Base-by-base conservation (phyloP, 1,284 basidiomycete genomes). In the Exsudoporus floridanus region DNA sequence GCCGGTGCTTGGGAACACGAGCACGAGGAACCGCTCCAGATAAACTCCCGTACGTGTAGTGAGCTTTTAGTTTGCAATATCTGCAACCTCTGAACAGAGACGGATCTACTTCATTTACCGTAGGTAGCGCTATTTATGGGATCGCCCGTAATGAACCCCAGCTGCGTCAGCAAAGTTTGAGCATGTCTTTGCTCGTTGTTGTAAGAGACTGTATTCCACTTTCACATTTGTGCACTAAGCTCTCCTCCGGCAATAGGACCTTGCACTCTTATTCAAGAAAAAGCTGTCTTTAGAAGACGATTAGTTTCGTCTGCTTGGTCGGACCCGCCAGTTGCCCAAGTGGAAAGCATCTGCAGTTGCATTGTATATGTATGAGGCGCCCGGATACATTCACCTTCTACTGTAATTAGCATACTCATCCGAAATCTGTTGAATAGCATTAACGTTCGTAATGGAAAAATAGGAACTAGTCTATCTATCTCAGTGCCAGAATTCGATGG, bases 401-500 rank as follows among this genome's bases (percentile, higher is more conserved):
- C 13, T 53, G 58, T 62, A 60, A 54, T 50, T 47, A 48, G 19
- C 9, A 16, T 36, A 31, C n/a, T 30, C 12, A 7, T 10, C 28
- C 23, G 43, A 27, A 33, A 33, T 30, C 14, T 21, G 25, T 42
- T 7, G n/a, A 38, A 41, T 34, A 38, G 25, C 40, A 36, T 34
- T 31, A 35, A 39, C 5, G 21, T 46, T 19, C 34, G 23, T 30
- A 45, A 27, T 50, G 19, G 8, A 42, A 25, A 39, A 31, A 8
- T 41, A 18, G 2, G 1, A 48, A 14, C 12, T 36, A 35, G 28
- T 50, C 52, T 54, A 68, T 49, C 54, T 57, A 68, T 49, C 54
- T 57, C 19, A 73, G 47, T 35, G 69, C 81, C 6, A 93, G 66
- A 42, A 94, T 77, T n/a, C 84, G 70, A 52, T 87, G 76, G 47